Conservation (phyloP, 768 basidiomycete genomes). For the Leccinum incarnatum region DNA sequence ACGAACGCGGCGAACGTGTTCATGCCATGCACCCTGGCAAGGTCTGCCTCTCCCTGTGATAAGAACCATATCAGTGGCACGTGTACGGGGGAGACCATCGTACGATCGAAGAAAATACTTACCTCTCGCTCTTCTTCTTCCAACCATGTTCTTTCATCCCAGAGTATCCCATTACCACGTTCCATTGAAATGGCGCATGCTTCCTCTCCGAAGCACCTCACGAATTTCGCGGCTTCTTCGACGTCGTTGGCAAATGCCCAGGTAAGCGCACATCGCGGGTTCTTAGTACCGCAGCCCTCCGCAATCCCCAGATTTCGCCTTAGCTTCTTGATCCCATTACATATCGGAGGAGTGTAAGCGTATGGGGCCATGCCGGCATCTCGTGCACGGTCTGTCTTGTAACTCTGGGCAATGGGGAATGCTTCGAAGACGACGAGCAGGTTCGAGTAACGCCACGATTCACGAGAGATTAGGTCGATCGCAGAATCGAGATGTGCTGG, state of each 20-base stretch:
- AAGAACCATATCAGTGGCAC: conserved; percentile 10
- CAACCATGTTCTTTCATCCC: conserved; percentile 66
- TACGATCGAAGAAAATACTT: conserved; percentile 11
- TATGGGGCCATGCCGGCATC: conserved; percentile 22
- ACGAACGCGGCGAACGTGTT: conserved; percentile 68
- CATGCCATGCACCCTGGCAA: conserved; percentile 58
- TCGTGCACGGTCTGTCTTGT: conserved; percentile 15
- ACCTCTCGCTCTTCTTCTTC: conserved; percentile 55
- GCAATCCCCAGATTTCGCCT: conserved; percentile 59
- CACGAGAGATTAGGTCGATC: conserved; percentile 41
- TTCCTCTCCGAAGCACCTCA: conserved; percentile 57
- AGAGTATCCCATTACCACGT: conserved; percentile 39
- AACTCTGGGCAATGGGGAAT: conserved; percentile 49
- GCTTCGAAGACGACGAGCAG: conserved; percentile 67
- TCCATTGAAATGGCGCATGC: conserved; percentile 46
- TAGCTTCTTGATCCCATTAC: conserved; percentile 70
- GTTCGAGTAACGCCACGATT: conserved; percentile 61
- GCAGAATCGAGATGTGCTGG: conserved; percentile 49
- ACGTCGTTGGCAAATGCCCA: conserved; percentile 65
- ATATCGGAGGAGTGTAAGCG: conserved; percentile 62
- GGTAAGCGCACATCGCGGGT: conserved; percentile 40
- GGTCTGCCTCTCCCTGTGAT: conserved; percentile 56
- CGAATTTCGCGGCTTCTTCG: conserved; percentile 53
- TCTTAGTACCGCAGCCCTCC: conserved; percentile 56
- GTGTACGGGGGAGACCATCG: conserved; percentile 7